Evolutionary conservation across 352 stramenopile species (phyloP).

Genomic region (Phytophthora pinifolia): DNA sequence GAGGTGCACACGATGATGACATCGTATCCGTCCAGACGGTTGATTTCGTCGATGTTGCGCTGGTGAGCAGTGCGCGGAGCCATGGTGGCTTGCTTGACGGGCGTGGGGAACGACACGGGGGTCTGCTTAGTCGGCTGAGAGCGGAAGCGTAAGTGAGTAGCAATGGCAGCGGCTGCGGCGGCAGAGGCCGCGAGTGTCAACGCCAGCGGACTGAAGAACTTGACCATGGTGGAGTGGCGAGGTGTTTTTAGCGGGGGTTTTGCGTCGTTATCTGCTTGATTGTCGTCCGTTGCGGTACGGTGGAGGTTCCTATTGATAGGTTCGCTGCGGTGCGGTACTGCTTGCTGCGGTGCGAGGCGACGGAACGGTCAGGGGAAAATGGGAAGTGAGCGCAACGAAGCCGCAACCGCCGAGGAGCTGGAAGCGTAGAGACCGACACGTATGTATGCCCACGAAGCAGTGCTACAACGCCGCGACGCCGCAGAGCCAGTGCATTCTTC

Average conservation of each 20-base stretch:
- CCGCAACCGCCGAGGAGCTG: slow-evolving; percentile 8
- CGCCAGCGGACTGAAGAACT: slow-evolving; percentile 31
- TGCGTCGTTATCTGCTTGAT: slow-evolving; percentile 21
- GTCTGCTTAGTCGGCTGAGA: slow-evolving; percentile 19
- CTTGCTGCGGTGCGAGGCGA: slow-evolving; percentile 4
- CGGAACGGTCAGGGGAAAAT: slow-evolving; percentile 8
- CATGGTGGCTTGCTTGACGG: slow-evolving; percentile 26
- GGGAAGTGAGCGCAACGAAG: slow-evolving; percentile 27
- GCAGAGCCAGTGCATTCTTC: background rate
- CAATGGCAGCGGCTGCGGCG: slow-evolving; percentile 30
- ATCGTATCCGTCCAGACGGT: slow-evolving; percentile 91
- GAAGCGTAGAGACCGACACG: slow-evolving; percentile 15
- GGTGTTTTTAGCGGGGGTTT: slow-evolving; percentile 12
- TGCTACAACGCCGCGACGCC: slow-evolving; percentile 20
- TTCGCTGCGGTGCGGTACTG: background rate
- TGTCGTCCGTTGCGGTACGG: slow-evolving; percentile 20
- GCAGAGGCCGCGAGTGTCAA: slow-evolving; percentile 35
- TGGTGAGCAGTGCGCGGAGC: slow-evolving; percentile 43
- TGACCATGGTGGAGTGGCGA: slow-evolving; percentile 28
- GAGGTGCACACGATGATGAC: slow-evolving; percentile 98
- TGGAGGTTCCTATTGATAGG: slow-evolving; percentile 19
- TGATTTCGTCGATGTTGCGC: slow-evolving; percentile 88
- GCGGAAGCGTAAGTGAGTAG: slow-evolving; percentile 36
- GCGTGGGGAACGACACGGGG: background rate
- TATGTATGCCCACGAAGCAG: slow-evolving; percentile 1